These are phyloP conservation scores for Dovyalis caffra DNA, from an alignment of 345 rosid species.

Conservation along the genomic window DNA sequence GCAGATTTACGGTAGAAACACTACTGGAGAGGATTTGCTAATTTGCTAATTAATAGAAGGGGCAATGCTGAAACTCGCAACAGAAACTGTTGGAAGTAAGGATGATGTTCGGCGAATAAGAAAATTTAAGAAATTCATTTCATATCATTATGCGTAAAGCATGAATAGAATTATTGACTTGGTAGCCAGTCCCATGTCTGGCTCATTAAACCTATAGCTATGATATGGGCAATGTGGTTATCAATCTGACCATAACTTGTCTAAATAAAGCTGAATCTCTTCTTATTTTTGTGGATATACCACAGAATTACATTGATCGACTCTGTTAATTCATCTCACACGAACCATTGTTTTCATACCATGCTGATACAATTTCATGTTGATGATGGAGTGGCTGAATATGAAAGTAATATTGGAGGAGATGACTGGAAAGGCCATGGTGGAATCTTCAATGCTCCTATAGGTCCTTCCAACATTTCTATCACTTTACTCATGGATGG, in stretches of 20 bases:
- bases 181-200: not conserved
- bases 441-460: conserved; percentile 28
- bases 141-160: no score
- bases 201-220: not conserved
- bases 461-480: conserved; percentile 38
- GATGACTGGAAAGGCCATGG: conserved; percentile 25
- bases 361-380: not conserved
- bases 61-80: not conserved
- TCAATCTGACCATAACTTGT: not conserved
- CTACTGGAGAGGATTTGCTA: not conserved
- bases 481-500: conserved; percentile 34
- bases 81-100: not conserved
- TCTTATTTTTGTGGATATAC: not conserved
- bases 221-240: not conserved
- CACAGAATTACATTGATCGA: no score
- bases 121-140: not conserved
- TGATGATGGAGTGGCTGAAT: not conserved
- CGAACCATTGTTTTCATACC: not conserved
- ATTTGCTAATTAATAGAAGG: not conserved
- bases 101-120: not conserved
- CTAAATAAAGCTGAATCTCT: not conserved
- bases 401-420: not conserved
- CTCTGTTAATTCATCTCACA: not conserved
- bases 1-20: not conserved
- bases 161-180: not conserved